Conservation (phyloP, 176 grass and related monocot genomes). For the Guadua angustifolia region DNA sequence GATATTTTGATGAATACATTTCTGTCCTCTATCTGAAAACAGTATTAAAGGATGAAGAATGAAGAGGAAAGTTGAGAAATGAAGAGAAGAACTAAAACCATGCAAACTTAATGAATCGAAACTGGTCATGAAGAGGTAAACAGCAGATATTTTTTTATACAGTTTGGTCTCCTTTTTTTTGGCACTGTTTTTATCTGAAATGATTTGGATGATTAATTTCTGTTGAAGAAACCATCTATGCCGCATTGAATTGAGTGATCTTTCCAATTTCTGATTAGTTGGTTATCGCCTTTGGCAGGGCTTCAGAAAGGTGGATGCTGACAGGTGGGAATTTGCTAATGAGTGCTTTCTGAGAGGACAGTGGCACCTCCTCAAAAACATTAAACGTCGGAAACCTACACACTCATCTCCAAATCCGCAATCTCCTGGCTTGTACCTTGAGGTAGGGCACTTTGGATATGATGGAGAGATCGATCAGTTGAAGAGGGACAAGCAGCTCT, state of each 20-base stretch:
- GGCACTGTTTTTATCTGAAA: neutral
- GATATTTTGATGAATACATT: constrained; percentile 39
- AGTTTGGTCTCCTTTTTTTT: constrained; percentile 8
- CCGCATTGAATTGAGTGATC: neutral
- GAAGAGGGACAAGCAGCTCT: constrained; percentile 80
- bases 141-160: constrained; percentile 15
- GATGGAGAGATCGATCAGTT: constrained; percentile 72
- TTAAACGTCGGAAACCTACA: constrained; percentile 76
- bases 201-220: constrained; percentile 15
- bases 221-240: constrained; percentile 11
- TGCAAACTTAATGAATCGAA: constrained; percentile 52
- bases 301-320: constrained; percentile 95
- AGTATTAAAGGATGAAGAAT: constrained; percentile 56
- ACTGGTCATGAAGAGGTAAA: constrained; percentile 60
- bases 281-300: constrained; percentile 58
- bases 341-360: constrained; percentile 89
- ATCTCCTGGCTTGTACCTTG: constrained; percentile 73
- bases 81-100: constrained; percentile 40
- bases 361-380: constrained; percentile 80
- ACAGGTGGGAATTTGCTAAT: constrained; percentile 96
- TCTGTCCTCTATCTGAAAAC: constrained; percentile 50
- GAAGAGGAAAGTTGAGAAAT: constrained; percentile 57
- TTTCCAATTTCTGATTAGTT: constrained; percentile 39
- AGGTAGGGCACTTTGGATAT: constrained; percentile 82
- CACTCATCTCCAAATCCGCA: constrained; percentile 57